Evolutionary conservation across 495 filamentous ascomycete genomes (phyloP).

Genomic region (Daldinia loculata): DNA sequence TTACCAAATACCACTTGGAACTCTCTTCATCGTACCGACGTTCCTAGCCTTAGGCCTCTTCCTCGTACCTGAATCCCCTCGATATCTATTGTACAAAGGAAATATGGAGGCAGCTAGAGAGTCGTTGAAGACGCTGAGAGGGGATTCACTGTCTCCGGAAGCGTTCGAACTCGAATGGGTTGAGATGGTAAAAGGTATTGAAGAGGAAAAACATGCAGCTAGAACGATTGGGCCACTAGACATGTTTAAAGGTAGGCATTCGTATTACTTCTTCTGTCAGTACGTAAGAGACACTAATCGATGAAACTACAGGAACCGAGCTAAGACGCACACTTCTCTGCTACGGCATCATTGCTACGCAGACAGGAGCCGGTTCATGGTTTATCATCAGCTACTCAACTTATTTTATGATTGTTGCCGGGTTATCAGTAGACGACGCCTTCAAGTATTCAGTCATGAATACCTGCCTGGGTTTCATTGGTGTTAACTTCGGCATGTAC

Average conservation of each 20-base stretch:
- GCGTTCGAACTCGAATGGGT: constrained; percentile 49
- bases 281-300: constrained; percentile 18
- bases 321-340: constrained; percentile 52
- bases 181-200: constrained; percentile 51
- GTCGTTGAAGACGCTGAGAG: constrained; percentile 46
- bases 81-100: constrained; percentile 54
- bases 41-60: constrained; percentile 57
- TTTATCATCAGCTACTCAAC: constrained; percentile 55
- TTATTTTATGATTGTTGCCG: constrained; percentile 53
- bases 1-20: constrained; percentile 63
- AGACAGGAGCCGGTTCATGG: constrained; percentile 50
- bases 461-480: constrained; percentile 51
- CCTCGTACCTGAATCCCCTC: constrained; percentile 65
- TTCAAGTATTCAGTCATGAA: constrained; percentile 53
- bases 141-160: constrained; percentile 41
- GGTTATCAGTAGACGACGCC: constrained; percentile 49
- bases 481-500: constrained; percentile 52
- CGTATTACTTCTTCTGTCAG: background rate
- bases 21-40: constrained; percentile 62
- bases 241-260: constrained; percentile 45
- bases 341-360: constrained; percentile 49
- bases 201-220: constrained; percentile 49
- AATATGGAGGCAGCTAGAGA: constrained; percentile 45
- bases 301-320: constrained; percentile 42
- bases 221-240: constrained; percentile 46